phyloP scores from a whole-genome alignment of 2,329 filamentous ascomycete species.

The Cytospora paraplurivora region DNA sequence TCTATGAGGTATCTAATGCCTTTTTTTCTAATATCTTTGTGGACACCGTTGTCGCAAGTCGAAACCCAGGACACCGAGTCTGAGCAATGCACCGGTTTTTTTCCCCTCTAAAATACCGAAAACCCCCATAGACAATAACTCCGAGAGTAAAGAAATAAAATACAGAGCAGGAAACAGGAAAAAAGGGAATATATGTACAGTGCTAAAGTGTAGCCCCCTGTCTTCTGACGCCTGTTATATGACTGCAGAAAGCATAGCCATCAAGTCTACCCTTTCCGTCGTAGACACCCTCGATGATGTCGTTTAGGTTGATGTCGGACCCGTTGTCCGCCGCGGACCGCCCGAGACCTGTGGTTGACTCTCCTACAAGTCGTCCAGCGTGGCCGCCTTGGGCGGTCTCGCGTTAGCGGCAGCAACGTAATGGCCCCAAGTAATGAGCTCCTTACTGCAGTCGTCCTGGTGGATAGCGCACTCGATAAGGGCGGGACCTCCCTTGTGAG shows the following conservation, averaged over 20 bases:
- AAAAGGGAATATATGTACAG: conserved; percentile 15
- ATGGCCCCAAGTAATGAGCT: conserved; percentile 36
- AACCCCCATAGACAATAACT: conserved; percentile 17
- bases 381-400: conserved; percentile 31
- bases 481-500: conserved; percentile 32
- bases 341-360: conserved; percentile 14
- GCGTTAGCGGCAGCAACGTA: conserved; percentile 35
- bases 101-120: conserved; percentile 13
- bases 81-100: conserved; percentile 16
- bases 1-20: conserved; percentile 27
- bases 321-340: conserved; percentile 3
- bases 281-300: conserved; percentile 24
- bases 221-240: conserved; percentile 20
- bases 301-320: neutral
- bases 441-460: conserved; percentile 35
- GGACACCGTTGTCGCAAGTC: conserved; percentile 20
- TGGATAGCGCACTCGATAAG: conserved; percentile 35
- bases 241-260: conserved; percentile 27
- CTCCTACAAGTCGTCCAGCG: conserved; percentile 24
- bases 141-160: conserved; percentile 11
- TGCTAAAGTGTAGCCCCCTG: conserved; percentile 2
- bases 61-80: conserved; percentile 21
- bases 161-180: neutral
- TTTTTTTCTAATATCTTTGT: conserved; percentile 23
- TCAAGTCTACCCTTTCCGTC: conserved; percentile 25